Percentiles rank a stretch among this genome's conserved stretches.
phyloP scores from a whole-genome alignment of 2,329 filamentous ascomycete genomes.

The Penicillium sp. region DNA sequence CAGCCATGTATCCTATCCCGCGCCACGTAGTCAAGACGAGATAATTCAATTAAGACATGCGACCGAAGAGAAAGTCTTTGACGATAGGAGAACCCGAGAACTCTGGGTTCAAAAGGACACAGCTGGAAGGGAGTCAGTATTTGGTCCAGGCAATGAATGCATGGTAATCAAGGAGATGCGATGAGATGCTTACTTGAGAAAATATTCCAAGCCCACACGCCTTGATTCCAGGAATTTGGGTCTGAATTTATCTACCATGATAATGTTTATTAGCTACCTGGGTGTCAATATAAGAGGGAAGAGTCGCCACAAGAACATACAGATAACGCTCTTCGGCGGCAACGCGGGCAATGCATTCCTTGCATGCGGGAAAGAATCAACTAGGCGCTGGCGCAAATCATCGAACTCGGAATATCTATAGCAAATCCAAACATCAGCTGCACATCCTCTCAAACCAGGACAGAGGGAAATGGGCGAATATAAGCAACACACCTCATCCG shows the following conservation, averaged over 20 bases:
- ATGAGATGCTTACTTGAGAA: slow-evolving; percentile 70
- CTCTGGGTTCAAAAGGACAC: slow-evolving; percentile 86
- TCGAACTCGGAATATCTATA: slow-evolving; percentile 88
- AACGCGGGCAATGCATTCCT: slow-evolving; percentile 82
- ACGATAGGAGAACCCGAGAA: slow-evolving; percentile 88
- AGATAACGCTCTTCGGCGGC: slow-evolving; percentile 87
- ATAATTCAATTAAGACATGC: slow-evolving; percentile 25
- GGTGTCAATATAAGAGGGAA: not conserved
- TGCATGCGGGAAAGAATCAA: slow-evolving; percentile 79
- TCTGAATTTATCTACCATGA: slow-evolving; percentile 60
- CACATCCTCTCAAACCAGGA: not conserved
- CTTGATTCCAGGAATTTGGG: slow-evolving; percentile 82
- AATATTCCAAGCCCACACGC: slow-evolving; percentile 80
- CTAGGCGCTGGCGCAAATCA: slow-evolving; percentile 69
- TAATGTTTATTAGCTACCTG: slow-evolving; percentile 7
- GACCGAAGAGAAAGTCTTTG: slow-evolving; percentile 79
- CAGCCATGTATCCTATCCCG: not conserved
- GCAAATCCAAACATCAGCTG: slow-evolving; percentile 18
- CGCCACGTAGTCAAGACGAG: not conserved
- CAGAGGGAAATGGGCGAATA: not conserved
- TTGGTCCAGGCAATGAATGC: not conserved
- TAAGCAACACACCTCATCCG: slow-evolving; percentile 53
- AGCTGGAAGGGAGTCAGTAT: slow-evolving; percentile 53
- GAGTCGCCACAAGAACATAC: slow-evolving; percentile 47
- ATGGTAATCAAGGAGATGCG: not conserved